phyloP scores from a whole-genome alignment of 768 basidiomycete species.

The Royoungia palumana region DNA sequence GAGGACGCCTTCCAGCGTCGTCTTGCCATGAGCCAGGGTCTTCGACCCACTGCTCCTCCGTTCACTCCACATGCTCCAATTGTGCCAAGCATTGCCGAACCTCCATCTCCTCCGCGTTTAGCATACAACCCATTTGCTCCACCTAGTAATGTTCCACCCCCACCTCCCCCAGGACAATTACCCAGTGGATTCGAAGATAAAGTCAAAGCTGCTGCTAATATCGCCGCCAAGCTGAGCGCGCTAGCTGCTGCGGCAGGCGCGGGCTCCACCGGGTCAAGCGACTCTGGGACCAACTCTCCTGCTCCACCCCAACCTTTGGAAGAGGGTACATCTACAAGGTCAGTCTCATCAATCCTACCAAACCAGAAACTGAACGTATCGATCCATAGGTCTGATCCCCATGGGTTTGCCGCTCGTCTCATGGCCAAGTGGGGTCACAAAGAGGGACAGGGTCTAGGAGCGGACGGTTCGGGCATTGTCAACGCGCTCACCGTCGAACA shows the following conservation, averaged over 20 bases:
- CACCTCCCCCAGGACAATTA: conserved; percentile 51
- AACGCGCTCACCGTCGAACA: conserved; percentile 86
- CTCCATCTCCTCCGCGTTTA: conserved; percentile 48
- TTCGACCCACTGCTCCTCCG: conserved; percentile 28
- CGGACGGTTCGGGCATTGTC: conserved; percentile 79
- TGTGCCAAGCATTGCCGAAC: conserved; percentile 17
- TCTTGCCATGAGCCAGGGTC: conserved; percentile 50
- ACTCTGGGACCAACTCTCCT: conserved; percentile 23
- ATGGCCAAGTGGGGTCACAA: conserved; percentile 98
- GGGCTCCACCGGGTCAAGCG: conserved; percentile 21
- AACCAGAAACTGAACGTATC: not conserved
- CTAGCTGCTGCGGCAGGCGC: conserved; percentile 38
- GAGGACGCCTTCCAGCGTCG: conserved; percentile 69
- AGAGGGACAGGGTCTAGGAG: conserved; percentile 90
- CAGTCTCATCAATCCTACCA: not conserved
- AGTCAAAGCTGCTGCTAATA: conserved; percentile 74
- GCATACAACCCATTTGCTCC: conserved; percentile 74
- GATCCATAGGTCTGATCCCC: conserved; percentile 51
- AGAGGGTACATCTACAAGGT: conserved; percentile 20
- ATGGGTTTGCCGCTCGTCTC: conserved; percentile 76
- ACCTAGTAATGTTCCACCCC: conserved; percentile 55
- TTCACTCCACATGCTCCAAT: conserved; percentile 25
- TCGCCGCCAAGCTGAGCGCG: conserved; percentile 71
- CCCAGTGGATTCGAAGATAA: conserved; percentile 56
- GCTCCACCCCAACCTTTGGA: conserved; percentile 34